A percentile compares a stretch with the other conserved stretches of the same genome.
These are phyloP conservation scores for Xylaria nigripes DNA, from an alignment of 495 filamentous ascomycete species.

Conservation along the genomic window DNA sequence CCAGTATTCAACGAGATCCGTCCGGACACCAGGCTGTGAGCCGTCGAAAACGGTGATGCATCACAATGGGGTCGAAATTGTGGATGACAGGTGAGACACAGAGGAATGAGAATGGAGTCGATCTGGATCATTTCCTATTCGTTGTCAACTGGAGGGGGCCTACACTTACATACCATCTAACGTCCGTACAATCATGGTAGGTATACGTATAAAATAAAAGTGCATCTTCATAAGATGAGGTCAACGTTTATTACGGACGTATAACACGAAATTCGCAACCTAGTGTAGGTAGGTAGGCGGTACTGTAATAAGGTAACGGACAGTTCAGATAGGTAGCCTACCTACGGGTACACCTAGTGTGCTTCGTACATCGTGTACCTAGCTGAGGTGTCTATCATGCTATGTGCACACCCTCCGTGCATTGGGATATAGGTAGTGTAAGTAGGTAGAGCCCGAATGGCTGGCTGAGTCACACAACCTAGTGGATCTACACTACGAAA, in stretches of 20 bases:
- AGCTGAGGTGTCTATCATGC: not conserved
- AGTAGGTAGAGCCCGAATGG: not conserved
- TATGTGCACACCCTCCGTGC: not conserved
- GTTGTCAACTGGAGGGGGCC: not conserved
- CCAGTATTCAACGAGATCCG: not conserved
- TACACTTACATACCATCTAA: too few relatives aligned
- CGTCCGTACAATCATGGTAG: too few relatives aligned
- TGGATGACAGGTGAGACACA: conserved; percentile 11
- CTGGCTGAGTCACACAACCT: conserved; percentile 8
- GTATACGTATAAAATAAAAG: not conserved
- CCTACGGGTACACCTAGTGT: too few relatives aligned
- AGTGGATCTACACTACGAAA: not conserved
- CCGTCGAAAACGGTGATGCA: conserved; percentile 2
- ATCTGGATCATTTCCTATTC: conserved; percentile 9
- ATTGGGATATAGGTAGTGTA: not conserved
- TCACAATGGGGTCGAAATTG: conserved; percentile 2
- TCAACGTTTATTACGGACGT: too few relatives aligned
- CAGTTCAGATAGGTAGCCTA: too few relatives aligned
- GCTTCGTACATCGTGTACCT: too few relatives aligned
- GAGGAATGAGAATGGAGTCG: conserved; percentile 7
- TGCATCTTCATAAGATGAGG: not conserved
- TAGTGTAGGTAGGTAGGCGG: too few relatives aligned
- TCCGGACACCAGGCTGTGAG: not conserved
- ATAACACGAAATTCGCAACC: too few relatives aligned
- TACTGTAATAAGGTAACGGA: too few relatives aligned